Evolutionary conservation across 2,329 filamentous ascomycete genomes (phyloP).

Genomic region (Metarhizium guizhouense): DNA sequence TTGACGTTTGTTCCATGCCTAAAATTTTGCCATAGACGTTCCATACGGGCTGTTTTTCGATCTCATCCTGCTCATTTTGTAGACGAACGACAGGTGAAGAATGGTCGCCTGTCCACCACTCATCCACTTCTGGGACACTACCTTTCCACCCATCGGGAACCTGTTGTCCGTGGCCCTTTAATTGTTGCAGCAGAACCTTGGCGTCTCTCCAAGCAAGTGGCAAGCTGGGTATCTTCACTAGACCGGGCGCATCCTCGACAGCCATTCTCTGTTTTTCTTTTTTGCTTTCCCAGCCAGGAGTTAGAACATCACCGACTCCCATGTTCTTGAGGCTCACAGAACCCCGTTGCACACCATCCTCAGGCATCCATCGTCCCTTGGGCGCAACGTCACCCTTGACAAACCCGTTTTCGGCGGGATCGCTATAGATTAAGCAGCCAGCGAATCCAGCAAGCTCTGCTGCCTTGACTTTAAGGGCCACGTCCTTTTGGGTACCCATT

Average conservation of each 20-base stretch:
- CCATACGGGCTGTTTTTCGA: slow-evolving; percentile 75
- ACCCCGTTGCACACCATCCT: slow-evolving; percentile 74
- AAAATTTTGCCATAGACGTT: slow-evolving; percentile 80
- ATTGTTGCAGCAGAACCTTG: slow-evolving; percentile 62
- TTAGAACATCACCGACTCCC: slow-evolving; percentile 85
- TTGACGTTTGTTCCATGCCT: slow-evolving; percentile 75
- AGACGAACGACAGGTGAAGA: slow-evolving; percentile 71
- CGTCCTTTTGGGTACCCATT: slow-evolving; percentile 63
- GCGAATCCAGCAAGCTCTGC: slow-evolving; percentile 79
- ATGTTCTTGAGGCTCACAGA: slow-evolving; percentile 72
- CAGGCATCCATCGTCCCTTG: slow-evolving; percentile 69
- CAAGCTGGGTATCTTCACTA: slow-evolving; percentile 80
- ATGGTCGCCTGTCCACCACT: slow-evolving; percentile 78
- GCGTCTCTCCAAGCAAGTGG: slow-evolving; percentile 88
- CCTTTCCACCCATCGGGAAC: slow-evolving; percentile 66
- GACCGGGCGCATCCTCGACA: slow-evolving; percentile 59
- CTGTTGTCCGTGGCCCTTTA: slow-evolving; percentile 65
- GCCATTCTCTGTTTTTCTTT: slow-evolving; percentile 56
- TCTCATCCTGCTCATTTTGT: slow-evolving; percentile 80
- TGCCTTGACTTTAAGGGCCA: slow-evolving; percentile 77
- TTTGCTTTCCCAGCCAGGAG: slow-evolving; percentile 74
- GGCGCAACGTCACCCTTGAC: slow-evolving; percentile 64
- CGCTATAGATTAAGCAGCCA: slow-evolving; percentile 87
- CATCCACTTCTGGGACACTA: slow-evolving; percentile 62
- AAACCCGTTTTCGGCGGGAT: slow-evolving; percentile 79